Evolutionary conservation across 805 yeast genomes (phyloP).

Genomic region (Nakazawaea ambrosiae): DNA sequence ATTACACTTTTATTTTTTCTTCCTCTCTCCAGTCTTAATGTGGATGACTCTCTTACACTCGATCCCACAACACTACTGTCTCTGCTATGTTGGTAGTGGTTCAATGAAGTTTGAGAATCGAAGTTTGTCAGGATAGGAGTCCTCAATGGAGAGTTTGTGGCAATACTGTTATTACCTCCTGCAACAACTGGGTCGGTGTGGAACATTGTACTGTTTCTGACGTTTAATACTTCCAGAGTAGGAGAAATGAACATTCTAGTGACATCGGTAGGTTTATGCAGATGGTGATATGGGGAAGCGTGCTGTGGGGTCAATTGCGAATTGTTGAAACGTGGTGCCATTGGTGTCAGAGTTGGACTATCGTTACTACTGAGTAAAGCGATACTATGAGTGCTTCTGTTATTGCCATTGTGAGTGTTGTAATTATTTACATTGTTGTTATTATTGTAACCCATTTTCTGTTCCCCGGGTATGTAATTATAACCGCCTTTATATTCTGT

Average conservation of each 20-base stretch:
- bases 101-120: neutral
- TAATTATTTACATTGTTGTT: neutral
- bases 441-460: too few relatives aligned
- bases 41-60: neutral
- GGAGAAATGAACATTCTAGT: constrained; percentile 68
- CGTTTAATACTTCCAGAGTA: constrained; percentile 56
- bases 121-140: neutral
- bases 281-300: neutral
- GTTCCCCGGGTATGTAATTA: neutral
- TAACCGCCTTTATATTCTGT: constrained; percentile 4
- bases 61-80: neutral
- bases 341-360: neutral
- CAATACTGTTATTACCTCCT: too few relatives aligned
- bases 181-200: too few relatives aligned
- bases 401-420: neutral
- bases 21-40: neutral
- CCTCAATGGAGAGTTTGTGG: neutral
- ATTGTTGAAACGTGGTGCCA: too few relatives aligned
- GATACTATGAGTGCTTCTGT: neutral
- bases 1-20: constrained; percentile 5
- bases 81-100: neutral
- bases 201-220: neutral
- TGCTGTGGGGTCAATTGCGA: too few relatives aligned
- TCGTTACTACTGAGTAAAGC: constrained; percentile 1
- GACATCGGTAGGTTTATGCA: constrained; percentile 21